Conservation (phyloP, 73 alveolate species). For the Blepharisma japonicum region DNA sequence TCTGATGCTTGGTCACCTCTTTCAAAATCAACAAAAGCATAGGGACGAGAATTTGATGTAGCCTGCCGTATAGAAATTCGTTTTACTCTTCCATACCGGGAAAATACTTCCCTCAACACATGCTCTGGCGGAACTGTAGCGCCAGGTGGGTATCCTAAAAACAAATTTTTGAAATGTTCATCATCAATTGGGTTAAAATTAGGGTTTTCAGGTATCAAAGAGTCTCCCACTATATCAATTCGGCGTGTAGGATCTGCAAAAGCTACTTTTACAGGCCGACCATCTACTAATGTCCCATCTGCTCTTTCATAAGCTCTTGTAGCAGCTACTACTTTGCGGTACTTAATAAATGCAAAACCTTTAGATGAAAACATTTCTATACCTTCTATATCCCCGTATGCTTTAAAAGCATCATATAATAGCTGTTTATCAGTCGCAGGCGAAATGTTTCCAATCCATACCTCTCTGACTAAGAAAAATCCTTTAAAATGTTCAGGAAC, state of each 20-base stretch:
- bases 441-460: constrained; percentile 24
- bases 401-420: constrained; percentile 28
- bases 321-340: constrained; percentile 2
- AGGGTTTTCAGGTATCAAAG: neutral
- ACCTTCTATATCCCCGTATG: constrained; percentile 8
- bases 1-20: constrained; percentile 16
- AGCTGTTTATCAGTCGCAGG: constrained; percentile 15
- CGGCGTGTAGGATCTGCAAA: constrained; percentile 29
- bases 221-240: constrained; percentile 26
- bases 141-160: neutral
- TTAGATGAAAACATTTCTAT: constrained; percentile 26
- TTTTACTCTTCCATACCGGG: constrained; percentile 9
- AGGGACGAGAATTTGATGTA: neutral
- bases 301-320: constrained; percentile 18
- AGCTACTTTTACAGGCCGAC: constrained; percentile 24
- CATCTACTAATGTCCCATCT: constrained; percentile 12
- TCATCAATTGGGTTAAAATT: constrained; percentile 16
- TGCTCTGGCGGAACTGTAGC: constrained; percentile 17
- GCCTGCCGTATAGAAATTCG: neutral
- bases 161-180: constrained; percentile 17
- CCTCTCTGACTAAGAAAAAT: constrained; percentile 11
- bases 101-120: constrained; percentile 5
- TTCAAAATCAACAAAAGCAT: constrained; percentile 26
- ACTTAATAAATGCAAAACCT: constrained; percentile 8
- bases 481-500: neutral